phyloP scores from a whole-genome alignment of 106 monocot species.

The Apostasia ramifera region DNA sequence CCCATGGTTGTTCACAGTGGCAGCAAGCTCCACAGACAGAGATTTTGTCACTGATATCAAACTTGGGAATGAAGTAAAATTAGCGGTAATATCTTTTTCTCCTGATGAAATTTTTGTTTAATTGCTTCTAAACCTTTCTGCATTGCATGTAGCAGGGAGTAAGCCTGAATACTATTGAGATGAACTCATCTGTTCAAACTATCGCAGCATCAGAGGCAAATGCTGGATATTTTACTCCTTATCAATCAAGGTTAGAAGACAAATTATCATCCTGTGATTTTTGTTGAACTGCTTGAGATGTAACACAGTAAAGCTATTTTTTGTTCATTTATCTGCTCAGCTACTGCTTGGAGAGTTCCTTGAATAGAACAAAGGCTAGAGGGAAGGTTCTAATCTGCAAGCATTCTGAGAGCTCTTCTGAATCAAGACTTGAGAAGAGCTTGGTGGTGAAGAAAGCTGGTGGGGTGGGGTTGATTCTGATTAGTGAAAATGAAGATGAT shows the following conservation, averaged over 20 bases:
- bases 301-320: background rate
- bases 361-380: slow-evolving; percentile 59
- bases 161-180: slow-evolving; percentile 54
- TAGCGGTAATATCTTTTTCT: slow-evolving; percentile 45
- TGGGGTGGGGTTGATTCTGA: slow-evolving; percentile 83
- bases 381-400: slow-evolving; percentile 72
- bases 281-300: background rate
- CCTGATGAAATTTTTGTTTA: background rate
- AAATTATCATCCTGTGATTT: background rate
- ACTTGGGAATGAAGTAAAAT: slow-evolving; percentile 51
- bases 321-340: slow-evolving; percentile 24
- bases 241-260: slow-evolving; percentile 69
- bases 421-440: slow-evolving; percentile 73
- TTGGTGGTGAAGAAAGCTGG: slow-evolving; percentile 59
- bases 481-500: slow-evolving; percentile 59
- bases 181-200: slow-evolving; percentile 50
- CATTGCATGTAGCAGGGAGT: slow-evolving; percentile 47
- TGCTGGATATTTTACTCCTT: slow-evolving; percentile 79
- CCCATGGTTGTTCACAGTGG: slow-evolving; percentile 91
- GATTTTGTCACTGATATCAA: slow-evolving; percentile 60
- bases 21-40: slow-evolving; percentile 80
- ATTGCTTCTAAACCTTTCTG: background rate
- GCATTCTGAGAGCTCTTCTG: slow-evolving; percentile 51
- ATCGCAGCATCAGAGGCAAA: slow-evolving; percentile 72
- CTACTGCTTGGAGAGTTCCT: slow-evolving; percentile 82